Evolutionary conservation across 2,329 filamentous ascomycete genomes (phyloP).

Genomic region (Xylaria sp.): DNA sequence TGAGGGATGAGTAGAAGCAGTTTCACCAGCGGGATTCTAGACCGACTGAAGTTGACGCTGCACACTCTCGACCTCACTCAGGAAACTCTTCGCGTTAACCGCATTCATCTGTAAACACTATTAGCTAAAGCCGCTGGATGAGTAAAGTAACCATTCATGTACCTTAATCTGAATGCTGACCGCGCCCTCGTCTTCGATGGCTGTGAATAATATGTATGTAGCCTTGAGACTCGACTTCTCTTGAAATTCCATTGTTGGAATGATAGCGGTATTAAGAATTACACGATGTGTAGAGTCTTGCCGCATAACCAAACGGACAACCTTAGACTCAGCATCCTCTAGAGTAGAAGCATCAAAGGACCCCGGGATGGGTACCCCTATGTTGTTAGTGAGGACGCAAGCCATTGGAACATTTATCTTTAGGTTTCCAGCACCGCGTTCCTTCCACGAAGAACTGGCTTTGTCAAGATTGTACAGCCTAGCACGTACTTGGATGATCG

Average conservation of each 20-base stretch:
- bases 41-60: slow-evolving; percentile 61
- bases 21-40: slow-evolving; percentile 41
- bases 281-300: slow-evolving; percentile 90
- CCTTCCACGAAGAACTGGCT: slow-evolving; percentile 80
- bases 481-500: slow-evolving; percentile 77
- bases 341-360: slow-evolving; percentile 66
- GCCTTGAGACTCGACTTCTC: slow-evolving; percentile 78
- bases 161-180: slow-evolving; percentile 71
- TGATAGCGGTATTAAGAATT: slow-evolving; percentile 84
- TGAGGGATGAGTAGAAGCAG: slow-evolving; percentile 17
- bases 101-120: slow-evolving; percentile 58
- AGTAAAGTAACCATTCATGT: slow-evolving; percentile 41
- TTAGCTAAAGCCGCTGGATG: not conserved
- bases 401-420: slow-evolving; percentile 80
- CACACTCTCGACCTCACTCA: slow-evolving; percentile 60
- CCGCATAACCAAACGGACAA: slow-evolving; percentile 84
- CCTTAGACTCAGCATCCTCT: slow-evolving; percentile 60
- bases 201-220: slow-evolving; percentile 73
- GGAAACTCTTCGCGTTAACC: slow-evolving; percentile 63
- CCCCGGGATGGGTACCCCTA: slow-evolving; percentile 59
- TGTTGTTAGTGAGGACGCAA: slow-evolving; percentile 65
- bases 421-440: slow-evolving; percentile 83
- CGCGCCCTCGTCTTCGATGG: slow-evolving; percentile 67
- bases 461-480: slow-evolving; percentile 86
- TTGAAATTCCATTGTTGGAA: slow-evolving; percentile 82